Evolutionary conservation across 2,329 filamentous ascomycete genomes (phyloP), one percentile per base, ranked within the genome.

Genomic region (Pleoardoris graminearum): DNA sequence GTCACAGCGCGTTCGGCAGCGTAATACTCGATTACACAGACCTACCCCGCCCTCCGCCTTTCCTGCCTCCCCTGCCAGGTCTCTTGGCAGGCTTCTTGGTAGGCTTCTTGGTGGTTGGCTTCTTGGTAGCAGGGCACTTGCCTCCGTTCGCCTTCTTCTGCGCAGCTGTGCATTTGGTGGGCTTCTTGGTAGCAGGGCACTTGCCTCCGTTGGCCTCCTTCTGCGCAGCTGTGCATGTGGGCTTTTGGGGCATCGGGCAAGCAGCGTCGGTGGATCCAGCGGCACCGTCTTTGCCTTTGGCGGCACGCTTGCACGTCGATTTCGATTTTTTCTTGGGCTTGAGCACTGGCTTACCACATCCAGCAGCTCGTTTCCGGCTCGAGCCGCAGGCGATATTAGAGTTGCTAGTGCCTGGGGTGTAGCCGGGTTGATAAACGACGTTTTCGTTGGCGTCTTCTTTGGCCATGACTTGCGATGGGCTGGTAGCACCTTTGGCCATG

Each of bases 401-500:
- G 27, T 50, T 50, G 12, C 35, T 23, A 25, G 30, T 30, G 30
- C 33, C 39, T 38, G 37, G n/a, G 14, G 8, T 39, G 48, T 44
- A 43, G 48, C 47, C 37, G 12, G 36, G 22, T 36, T 35, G 37
- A 7, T 14, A 50, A 37, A 23, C 35, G 12, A 51, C n/a, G 8
- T 38, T 38, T 17, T 30, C 48, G 32, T 46, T 22, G 8, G 14
- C 48, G 41, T 51, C 48, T 38, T 51, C 48, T 7, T 19, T 51
- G 23, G 48, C 48, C n/a, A 51, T 51, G 33, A 51, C 32, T 23
- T 37, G 10, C 3, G 12, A 8, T 37, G 30, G 21, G 23, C 23
- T 21, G 16, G 10, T 51, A 32, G 48, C 42, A 46, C 29, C 23
- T 38, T 51, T 51, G 39, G 42, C 48, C 48, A 51, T 51, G 41